Conservation (phyloP, 257 asterid genomes). For the Primulina huaijiensis region DNA sequence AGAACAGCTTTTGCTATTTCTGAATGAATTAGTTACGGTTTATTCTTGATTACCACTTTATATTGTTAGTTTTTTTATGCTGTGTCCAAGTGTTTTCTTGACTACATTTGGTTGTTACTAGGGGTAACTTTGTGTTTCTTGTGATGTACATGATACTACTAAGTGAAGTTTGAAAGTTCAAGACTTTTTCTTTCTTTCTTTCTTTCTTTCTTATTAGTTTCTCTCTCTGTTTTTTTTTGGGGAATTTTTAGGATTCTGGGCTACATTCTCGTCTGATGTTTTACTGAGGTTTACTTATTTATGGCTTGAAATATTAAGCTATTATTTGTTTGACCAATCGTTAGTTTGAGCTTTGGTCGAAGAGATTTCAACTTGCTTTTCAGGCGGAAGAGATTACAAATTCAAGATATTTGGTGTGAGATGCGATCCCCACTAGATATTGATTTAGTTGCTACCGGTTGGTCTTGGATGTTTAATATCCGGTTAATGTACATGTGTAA, state of each 20-base stretch:
- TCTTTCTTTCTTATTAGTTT: no score
- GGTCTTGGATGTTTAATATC: not conserved
- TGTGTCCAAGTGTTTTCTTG: not conserved
- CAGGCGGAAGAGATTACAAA: not conserved
- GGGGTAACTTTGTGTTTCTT: not conserved
- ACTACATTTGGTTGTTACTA: not conserved
- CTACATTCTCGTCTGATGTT: not conserved
- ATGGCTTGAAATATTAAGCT: not conserved
- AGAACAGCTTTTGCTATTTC: not conserved
- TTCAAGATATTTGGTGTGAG: not conserved
- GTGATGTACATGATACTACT: not conserved
- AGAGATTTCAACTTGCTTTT: not conserved
- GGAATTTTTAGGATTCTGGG: not conserved
- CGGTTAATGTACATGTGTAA: not conserved
- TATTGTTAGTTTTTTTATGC: not conserved
- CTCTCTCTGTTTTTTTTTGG: not conserved
- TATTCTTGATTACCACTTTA: not conserved
- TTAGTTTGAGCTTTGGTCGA: not conserved
- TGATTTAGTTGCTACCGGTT: no score
- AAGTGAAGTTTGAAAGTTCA: not conserved
- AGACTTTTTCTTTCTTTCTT: not conserved
- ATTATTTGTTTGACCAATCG: not conserved
- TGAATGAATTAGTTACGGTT: not conserved
- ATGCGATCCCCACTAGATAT: not conserved
- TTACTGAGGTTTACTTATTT: not conserved